Conservation (phyloP, 2,329 filamentous ascomycete species). For the Arthrobotrys sinensis region DNA sequence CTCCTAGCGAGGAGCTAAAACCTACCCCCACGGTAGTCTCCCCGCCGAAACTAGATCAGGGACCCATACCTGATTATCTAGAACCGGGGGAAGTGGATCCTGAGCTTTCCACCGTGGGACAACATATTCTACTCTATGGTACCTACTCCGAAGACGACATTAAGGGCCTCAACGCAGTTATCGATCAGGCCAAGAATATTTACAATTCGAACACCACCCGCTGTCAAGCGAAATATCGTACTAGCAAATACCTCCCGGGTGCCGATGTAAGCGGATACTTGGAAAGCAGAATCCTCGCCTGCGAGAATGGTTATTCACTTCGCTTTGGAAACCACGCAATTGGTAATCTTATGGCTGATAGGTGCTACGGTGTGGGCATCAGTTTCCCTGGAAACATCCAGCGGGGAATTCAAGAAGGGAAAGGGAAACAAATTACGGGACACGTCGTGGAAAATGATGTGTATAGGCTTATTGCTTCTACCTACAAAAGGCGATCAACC, state of each 20-base stretch:
- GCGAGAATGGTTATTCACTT: constrained; percentile 17
- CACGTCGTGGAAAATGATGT: constrained; percentile 10
- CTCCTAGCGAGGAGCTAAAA: background rate
- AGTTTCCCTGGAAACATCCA: background rate
- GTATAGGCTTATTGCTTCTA: constrained; percentile 1
- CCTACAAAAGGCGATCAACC: background rate
- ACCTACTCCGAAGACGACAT: background rate
- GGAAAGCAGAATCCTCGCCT: constrained; percentile 16
- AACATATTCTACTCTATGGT: background rate
- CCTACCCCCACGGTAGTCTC: background rate
- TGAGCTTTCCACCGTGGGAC: background rate
- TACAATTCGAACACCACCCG: background rate
- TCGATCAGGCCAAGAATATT: background rate
- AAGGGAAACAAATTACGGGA: background rate
- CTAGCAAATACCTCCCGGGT: constrained; percentile 15
- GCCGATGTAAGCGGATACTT: constrained; percentile 7
- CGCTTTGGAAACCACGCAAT: background rate
- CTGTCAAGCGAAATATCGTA: constrained; percentile 14
- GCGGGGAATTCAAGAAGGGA: background rate
- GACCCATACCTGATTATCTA: background rate
- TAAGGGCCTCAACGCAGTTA: background rate
- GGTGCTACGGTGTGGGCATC: background rate
- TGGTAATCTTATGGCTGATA: background rate
- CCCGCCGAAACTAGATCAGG: background rate
- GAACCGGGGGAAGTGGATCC: background rate